Conservation (phyloP, 2,329 filamentous ascomycete species). For the Dothidotthia symphoricarpi region DNA sequence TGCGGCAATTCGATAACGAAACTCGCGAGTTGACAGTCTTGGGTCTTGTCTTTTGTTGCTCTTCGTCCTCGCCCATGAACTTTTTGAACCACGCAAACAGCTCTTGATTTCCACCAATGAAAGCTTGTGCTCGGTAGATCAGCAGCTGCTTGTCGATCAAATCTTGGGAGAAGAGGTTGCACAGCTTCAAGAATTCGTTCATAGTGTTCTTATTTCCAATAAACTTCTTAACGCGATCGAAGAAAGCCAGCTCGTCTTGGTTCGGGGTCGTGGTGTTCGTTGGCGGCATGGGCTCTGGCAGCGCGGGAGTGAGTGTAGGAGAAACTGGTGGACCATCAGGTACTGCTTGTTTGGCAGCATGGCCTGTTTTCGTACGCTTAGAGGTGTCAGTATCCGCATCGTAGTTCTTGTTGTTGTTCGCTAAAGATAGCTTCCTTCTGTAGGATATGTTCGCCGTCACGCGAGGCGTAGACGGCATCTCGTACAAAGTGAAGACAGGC, state of each 20-base stretch:
- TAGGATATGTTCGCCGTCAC: too few relatives aligned
- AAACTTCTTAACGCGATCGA: slow-evolving; percentile 94
- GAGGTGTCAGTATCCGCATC: slow-evolving; percentile 11
- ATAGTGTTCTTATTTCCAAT: slow-evolving; percentile 89
- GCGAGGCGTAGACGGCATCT: not conserved
- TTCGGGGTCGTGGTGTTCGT: slow-evolving; percentile 70
- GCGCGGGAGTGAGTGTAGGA: slow-evolving; percentile 81
- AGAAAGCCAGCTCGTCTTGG: slow-evolving; percentile 86
- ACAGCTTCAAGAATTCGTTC: slow-evolving; percentile 94
- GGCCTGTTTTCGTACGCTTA: slow-evolving; percentile 72
- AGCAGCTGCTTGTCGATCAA: slow-evolving; percentile 84
- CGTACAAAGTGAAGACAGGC: not conserved
- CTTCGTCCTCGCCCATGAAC: slow-evolving; percentile 75
- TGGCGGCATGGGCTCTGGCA: slow-evolving; percentile 83
- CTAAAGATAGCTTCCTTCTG: too few relatives aligned
- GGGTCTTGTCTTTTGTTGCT: slow-evolving; percentile 40
- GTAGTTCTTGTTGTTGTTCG: not conserved
- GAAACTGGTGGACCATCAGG: slow-evolving; percentile 66
- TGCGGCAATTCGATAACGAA: slow-evolving; percentile 92
- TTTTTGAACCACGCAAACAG: slow-evolving; percentile 85
- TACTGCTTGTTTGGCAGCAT: slow-evolving; percentile 57
- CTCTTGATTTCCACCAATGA: slow-evolving; percentile 85
- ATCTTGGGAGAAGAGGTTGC: slow-evolving; percentile 91
- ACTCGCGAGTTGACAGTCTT: slow-evolving; percentile 80
- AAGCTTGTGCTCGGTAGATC: slow-evolving; percentile 76